phyloP scores from a whole-genome alignment of 2,329 filamentous ascomycete genomes.

The Dendryphion nanum region DNA sequence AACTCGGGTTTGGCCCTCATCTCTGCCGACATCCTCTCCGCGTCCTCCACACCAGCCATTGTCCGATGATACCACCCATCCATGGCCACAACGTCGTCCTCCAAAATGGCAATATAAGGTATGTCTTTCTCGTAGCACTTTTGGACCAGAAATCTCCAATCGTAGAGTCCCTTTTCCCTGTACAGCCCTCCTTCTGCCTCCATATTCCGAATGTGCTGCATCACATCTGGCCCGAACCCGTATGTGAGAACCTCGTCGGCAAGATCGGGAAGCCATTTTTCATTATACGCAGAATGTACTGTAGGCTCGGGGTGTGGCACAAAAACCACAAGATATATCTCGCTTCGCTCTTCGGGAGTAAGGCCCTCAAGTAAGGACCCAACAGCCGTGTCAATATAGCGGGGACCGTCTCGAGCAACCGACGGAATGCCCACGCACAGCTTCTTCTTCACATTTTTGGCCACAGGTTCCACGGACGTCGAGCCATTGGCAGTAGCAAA shows the following conservation, averaged over 20 bases:
- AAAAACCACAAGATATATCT: constrained; percentile 45
- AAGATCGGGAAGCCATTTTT: constrained; percentile 42
- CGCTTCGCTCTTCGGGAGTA: constrained; percentile 39
- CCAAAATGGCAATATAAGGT: constrained; percentile 45
- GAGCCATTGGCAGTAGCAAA: constrained; percentile 12
- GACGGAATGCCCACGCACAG: constrained; percentile 48
- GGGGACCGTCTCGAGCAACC: constrained; percentile 38
- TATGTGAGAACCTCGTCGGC: constrained; percentile 45
- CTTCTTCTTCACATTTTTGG: constrained; percentile 16
- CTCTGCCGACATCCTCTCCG: constrained; percentile 28
- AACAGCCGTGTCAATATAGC: constrained; percentile 44
- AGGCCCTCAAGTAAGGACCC: constrained; percentile 47
- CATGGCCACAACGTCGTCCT: constrained; percentile 49
- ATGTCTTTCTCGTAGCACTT: constrained; percentile 39
- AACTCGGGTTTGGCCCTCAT: constrained; percentile 25
- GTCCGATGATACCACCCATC: constrained; percentile 49
- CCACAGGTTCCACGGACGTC: constrained; percentile 9
- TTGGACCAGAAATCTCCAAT: constrained; percentile 45
- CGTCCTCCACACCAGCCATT: constrained; percentile 33
- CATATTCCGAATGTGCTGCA: constrained; percentile 36
- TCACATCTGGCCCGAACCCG: constrained; percentile 30
- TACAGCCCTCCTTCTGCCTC: constrained; percentile 25
- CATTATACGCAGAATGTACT: constrained; percentile 41
- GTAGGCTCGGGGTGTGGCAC: constrained; percentile 45
- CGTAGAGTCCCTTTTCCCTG: constrained; percentile 44